A percentile compares a stretch with the other conserved stretches of the same genome.
phyloP scores from a whole-genome alignment of 345 rosid genomes.

The Cochlearia excelsa region DNA sequence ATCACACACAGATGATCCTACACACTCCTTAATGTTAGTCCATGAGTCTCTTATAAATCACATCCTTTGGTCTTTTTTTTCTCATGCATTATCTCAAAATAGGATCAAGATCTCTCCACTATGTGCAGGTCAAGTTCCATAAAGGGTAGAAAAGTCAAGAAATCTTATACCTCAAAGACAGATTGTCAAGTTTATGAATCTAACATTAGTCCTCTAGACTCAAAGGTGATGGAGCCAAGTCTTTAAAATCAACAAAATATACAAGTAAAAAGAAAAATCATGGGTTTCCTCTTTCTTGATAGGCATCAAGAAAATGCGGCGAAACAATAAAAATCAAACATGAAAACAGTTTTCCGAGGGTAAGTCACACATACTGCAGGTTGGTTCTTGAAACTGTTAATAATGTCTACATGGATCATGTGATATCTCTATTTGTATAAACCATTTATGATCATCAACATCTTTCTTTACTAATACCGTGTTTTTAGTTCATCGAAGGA shows the following conservation, averaged over 20 bases:
- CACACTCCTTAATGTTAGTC: constrained; percentile 26
- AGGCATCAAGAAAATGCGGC: constrained; percentile 16
- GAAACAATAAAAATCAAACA: constrained; percentile 21
- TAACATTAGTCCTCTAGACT: constrained; percentile 11
- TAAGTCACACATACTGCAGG: constrained; percentile 24
- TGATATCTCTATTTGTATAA: constrained; percentile 1
- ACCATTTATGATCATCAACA: neutral
- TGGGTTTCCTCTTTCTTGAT: neutral
- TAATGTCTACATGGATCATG: neutral
- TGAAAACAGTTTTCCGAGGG: constrained; percentile 17
- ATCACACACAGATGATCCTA: neutral
- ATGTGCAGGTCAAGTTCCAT: constrained; percentile 20
- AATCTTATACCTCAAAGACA: constrained; percentile 10
- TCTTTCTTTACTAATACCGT: constrained; percentile 9
- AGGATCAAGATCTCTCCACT: constrained; percentile 6
- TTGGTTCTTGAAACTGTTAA: constrained; percentile 13
- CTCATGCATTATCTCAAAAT: constrained; percentile 13
- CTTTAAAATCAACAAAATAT: neutral
- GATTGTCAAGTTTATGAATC: constrained; percentile 19
- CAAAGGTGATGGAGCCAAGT: constrained; percentile 27
- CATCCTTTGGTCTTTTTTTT: neutral
- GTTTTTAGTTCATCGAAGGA: constrained; percentile 29
- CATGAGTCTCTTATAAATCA: neutral
- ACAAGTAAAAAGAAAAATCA: neutral
- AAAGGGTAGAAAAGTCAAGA: constrained; percentile 16